Conservation (phyloP, 2,329 filamentous ascomycete genomes). For the Orbilia blumenaviensis region DNA sequence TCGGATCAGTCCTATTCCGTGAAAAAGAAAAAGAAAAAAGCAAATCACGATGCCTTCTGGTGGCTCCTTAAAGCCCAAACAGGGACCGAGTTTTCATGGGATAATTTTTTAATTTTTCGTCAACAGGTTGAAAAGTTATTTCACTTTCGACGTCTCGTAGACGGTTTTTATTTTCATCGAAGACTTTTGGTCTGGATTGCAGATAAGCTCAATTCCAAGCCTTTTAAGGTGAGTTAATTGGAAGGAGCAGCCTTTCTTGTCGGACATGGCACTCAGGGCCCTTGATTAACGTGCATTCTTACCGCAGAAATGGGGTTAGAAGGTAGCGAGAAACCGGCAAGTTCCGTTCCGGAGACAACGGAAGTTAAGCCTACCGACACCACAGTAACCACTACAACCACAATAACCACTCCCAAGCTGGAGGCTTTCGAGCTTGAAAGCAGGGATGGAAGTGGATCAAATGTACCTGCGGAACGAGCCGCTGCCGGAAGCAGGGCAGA, state of each 20-base stretch:
- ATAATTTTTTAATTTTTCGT: slow-evolving; percentile 25
- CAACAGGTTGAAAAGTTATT: slow-evolving; percentile 19
- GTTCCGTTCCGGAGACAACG: slow-evolving; percentile 48
- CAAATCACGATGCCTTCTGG: slow-evolving; percentile 32
- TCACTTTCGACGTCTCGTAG: slow-evolving; percentile 18
- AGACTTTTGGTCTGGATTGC: slow-evolving; percentile 1
- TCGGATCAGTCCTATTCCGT: slow-evolving; percentile 40
- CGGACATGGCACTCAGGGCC: slow-evolving; percentile 10
- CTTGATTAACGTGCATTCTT: slow-evolving; percentile 47
- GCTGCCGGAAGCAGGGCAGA: slow-evolving; percentile 30
- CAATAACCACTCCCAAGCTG: slow-evolving; percentile 26
- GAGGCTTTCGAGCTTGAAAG: slow-evolving; percentile 32
- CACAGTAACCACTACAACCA: slow-evolving; percentile 15
- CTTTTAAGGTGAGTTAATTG: slow-evolving; percentile 35
- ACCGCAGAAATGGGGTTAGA: slow-evolving; percentile 51
- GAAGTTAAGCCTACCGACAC: slow-evolving; percentile 31
- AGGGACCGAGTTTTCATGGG: slow-evolving; percentile 20
- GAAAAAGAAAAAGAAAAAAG: slow-evolving; percentile 34
- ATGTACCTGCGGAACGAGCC: slow-evolving; percentile 23
- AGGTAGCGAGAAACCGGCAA: slow-evolving; percentile 51
- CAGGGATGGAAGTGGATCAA: slow-evolving; percentile 18
- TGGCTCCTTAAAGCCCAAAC: slow-evolving; percentile 51
- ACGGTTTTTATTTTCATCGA: slow-evolving; percentile 2
- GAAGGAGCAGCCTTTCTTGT: slow-evolving; percentile 6
- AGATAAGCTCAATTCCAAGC: slow-evolving; percentile 20